Base-by-base conservation (phyloP, 2,329 filamentous ascomycete species). In the Xenoacremonium recifei region DNA sequence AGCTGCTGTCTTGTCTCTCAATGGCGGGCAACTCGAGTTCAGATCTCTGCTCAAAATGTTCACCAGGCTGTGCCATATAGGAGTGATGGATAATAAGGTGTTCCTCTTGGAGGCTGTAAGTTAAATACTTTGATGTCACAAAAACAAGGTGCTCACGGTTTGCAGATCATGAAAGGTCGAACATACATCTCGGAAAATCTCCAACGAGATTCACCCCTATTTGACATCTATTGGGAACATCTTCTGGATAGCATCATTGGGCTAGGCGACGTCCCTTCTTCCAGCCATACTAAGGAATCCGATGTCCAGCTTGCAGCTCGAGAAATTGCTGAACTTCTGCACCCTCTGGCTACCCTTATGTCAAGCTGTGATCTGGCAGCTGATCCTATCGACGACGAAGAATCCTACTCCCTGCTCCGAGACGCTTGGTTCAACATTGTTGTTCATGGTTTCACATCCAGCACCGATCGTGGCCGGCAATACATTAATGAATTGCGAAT, bases 351-450 rank as follows among this genome's bases (percentile, higher is more conserved):
- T 6, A 75, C 90, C 2, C 77, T 99, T 39, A 86, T 95, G 64
- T 85, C 89, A 7, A 73, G 71, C 21, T 79, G 84, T 49, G 75
- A 84, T 42, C 65, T 84, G 48, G 72, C 69, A 17, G 67, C 71
- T 16, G 66, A 71, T 32, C 70, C 66, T 23, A 53, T 70, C 9
- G 67, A 68, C 40, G 79, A 86, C 39, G 85, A 91, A 38, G 83
- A 92, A 44, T 80, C 82, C 6, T 78, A 87, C 47, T 79, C 81
- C 19, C 70, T 95, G 42, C 79, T 93, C 53, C 84, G 92, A 39
- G 91, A 99, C 72, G 89, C 89, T 5, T 99, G 93, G 93, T 97
- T 96, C 70, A 99, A 99, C 58, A 89, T 97, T 48, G 88, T 91
- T 17, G 87, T 96, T 1, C 93, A 99, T 63, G 93, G 91, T 4